These are phyloP conservation scores for Torulaspora microellipsoides DNA, from an alignment of 805 yeast genomes.

Conservation along the genomic window DNA sequence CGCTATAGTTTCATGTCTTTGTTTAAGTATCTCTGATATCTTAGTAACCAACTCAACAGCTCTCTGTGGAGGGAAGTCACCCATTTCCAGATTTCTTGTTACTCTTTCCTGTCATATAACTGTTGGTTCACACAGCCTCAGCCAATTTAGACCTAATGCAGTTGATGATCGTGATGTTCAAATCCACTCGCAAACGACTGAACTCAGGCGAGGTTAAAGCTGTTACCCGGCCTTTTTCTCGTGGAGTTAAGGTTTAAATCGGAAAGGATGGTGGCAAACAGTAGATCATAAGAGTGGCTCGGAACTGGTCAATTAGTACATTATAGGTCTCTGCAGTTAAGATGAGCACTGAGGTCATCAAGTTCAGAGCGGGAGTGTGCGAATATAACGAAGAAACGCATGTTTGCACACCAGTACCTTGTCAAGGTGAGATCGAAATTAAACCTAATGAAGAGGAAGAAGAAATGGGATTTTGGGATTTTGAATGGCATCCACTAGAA, in stretches of 20 bases:
- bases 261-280: not conserved
- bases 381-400: conserved; percentile 52
- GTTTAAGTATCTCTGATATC: conserved; percentile 54
- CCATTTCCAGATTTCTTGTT: conserved; percentile 8
- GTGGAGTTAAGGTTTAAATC: no score
- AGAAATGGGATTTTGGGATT: conserved; percentile 33
- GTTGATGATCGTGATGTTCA: no score
- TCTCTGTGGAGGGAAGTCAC: conserved; percentile 58
- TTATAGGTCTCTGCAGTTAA: not conserved
- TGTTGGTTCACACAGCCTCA: no score
- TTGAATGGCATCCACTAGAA: conserved; percentile 33
- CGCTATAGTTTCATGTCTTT: conserved; percentile 60
- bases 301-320: no score
- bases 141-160: no score
- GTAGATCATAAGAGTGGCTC: no score
- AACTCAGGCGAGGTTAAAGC: no score
- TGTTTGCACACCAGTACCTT: conserved; percentile 53
- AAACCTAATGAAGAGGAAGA: conserved; percentile 33
- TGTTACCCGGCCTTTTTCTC: no score
- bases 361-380: conserved; percentile 62
- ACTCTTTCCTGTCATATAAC: no score
- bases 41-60: conserved; percentile 46
- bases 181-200: no score
- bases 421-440: conserved; percentile 44
- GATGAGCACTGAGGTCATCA: conserved; percentile 24